Percentiles rank a stretch among this genome's conserved stretches.
Evolutionary conservation across 192 early-diverging fungal genomes (phyloP).

Genomic region (Geranomyces michiganensis): DNA sequence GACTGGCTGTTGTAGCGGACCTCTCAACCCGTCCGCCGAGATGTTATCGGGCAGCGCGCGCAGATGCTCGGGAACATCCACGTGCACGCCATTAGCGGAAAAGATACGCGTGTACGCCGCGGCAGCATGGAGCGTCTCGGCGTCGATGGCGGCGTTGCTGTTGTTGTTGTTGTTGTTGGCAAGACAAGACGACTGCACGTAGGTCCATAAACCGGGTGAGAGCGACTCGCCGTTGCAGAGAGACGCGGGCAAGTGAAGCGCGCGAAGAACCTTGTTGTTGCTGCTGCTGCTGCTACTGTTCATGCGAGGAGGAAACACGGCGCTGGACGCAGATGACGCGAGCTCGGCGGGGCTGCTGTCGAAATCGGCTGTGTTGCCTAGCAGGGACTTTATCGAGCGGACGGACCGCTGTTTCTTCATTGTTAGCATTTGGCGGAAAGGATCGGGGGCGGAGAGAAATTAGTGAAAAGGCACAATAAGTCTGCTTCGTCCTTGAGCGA

Average conservation of each 20-base stretch:
- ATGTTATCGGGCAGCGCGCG: background rate
- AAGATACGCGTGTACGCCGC: slow-evolving; percentile 18
- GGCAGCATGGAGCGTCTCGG: slow-evolving; percentile 4
- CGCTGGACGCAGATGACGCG: background rate
- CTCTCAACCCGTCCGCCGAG: background rate
- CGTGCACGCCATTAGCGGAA: background rate
- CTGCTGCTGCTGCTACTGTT: no score
- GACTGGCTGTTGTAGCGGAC: no score
- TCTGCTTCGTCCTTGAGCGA: no score
- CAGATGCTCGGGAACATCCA: slow-evolving; percentile 26
- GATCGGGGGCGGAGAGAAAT: no score
- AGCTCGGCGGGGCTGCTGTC: background rate
- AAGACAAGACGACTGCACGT: background rate
- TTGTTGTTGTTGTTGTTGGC: no score
- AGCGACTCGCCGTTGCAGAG: slow-evolving; percentile 1
- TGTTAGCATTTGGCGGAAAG: no score
- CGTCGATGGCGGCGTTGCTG: slow-evolving; percentile 6
- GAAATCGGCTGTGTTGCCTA: slow-evolving; percentile 3
- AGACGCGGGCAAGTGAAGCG: slow-evolving; percentile 21
- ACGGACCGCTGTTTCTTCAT: slow-evolving; percentile 28
- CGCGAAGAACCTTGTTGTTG: background rate
- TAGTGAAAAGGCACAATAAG: no score
- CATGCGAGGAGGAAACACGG: background rate
- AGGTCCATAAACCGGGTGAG: slow-evolving; percentile 25
- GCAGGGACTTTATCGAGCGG: slow-evolving; percentile 29